Evolutionary conservation across 768 basidiomycete genomes (phyloP), one percentile per base, ranked within the genome.

Genomic region (Boletellus sp.): DNA sequence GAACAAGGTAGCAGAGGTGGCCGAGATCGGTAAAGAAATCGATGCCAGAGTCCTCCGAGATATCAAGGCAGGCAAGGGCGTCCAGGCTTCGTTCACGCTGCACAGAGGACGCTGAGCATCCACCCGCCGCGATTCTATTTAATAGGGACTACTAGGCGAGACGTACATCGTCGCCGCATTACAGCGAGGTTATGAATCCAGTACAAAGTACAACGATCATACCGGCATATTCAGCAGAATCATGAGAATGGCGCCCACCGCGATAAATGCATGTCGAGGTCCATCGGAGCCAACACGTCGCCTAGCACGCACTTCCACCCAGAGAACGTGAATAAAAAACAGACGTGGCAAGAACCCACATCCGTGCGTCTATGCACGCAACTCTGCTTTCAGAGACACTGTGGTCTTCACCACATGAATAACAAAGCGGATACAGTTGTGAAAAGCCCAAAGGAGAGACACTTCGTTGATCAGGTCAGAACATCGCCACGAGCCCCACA

Each of bases 41-140:
- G 94, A 96, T 65, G 83, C 72, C 19, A 73, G 69, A 50, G 91
- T 90, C 49, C 77, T 87, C 75, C 66, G 68, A 49, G 94, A 94
- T 59, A 86, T 96, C 55, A 74, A 72, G 52, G 79, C 76, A 20
- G 93, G 94, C 2, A 78, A 78, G 52, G 83, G 88, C 11, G 76
- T 95, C 4, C 78, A 83, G 56, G 81, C 79, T 42, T 82, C 87
- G n/a, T 94, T 95, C 74, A 82, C 78, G 65, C 69, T 79, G 52
- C 84, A 90, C 61, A 73, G 93, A 63, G 84, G 85, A 34, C 75
- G 69, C 59, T 70, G 47, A 63, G 10, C 36, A 12, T 12, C 16
- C 22, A 15, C 13, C 37, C 34, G 9, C 31, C 31, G 16, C 24
- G 3, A 40, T 46, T 31, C 38, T 22, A 45, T 6, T 19, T 6